phyloP scores from a whole-genome alignment of 306 rosid genomes.

The Heteromeles arbutifolia region DNA sequence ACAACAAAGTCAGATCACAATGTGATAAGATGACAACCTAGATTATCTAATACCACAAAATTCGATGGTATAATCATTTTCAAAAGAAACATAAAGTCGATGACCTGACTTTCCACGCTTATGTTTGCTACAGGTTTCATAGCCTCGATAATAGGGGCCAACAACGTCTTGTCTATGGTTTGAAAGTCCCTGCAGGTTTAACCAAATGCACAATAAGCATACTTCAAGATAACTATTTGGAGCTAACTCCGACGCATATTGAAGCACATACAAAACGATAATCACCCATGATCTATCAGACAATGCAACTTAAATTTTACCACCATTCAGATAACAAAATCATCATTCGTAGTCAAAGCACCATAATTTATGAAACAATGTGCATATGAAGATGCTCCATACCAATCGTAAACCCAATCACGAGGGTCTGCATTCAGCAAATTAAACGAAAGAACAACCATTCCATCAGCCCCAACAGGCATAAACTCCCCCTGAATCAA shows the following conservation, averaged over 20 bases:
- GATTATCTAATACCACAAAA: not conserved
- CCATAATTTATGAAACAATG: not conserved
- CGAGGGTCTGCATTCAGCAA: constrained; percentile 81
- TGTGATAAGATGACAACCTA: not conserved
- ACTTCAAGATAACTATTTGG: not conserved
- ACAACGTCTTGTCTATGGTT: constrained; percentile 48
- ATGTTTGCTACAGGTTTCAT: constrained; percentile 67
- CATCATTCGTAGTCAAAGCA: not conserved
- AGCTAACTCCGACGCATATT: not conserved
- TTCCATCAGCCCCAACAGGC: constrained; percentile 97
- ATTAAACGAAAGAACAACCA: constrained; percentile 79
- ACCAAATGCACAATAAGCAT: not conserved
- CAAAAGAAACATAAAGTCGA: not conserved
- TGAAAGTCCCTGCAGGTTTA: constrained; percentile 62
- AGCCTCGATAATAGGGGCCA: constrained; percentile 70
- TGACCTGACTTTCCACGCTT: constrained; percentile 88
- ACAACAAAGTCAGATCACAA: constrained; percentile 8
- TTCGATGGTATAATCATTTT: not conserved
- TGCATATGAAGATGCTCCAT: constrained; percentile 13
- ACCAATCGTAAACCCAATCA: constrained; percentile 86
- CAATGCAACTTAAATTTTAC: not conserved
- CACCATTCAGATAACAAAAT: not conserved
- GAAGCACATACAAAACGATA: not conserved
- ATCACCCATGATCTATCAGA: not conserved
- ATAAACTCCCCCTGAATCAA: constrained; percentile 76